Percentiles rank a stretch among this genome's conserved stretches.
Evolutionary conservation across 768 basidiomycete genomes (phyloP).

Genomic region (Suillus ampliporus): DNA sequence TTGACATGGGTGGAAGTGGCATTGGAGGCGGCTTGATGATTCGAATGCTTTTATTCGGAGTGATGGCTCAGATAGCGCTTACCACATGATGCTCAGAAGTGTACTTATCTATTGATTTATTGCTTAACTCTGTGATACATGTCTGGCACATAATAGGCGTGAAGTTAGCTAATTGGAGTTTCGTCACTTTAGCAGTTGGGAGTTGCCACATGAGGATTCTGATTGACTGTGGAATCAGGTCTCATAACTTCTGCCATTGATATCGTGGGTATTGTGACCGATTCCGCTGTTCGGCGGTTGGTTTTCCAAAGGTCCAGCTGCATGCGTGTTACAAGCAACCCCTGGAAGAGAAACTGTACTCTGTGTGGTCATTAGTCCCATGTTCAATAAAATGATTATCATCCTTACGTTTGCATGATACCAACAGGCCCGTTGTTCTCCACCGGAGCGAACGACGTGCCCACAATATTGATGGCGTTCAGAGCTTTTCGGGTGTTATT

Average conservation of each 20-base stretch:
- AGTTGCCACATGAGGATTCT: neutral
- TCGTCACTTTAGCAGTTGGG: too few relatives aligned
- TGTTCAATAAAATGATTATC: neutral
- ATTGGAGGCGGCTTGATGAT: too few relatives aligned
- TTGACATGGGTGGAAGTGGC: neutral
- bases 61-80: neutral
- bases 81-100: neutral
- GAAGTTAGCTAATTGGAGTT: neutral
- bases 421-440: neutral
- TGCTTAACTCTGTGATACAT: too few relatives aligned
- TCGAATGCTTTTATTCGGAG: too few relatives aligned
- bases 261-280: neutral
- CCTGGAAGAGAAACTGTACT: neutral
- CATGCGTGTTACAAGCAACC: conserved; percentile 3
- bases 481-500: conserved; percentile 1
- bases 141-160: neutral
- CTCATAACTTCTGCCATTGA: neutral
- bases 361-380: neutral
- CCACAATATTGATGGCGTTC: neutral
- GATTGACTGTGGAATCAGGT: neutral
- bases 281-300: neutral
- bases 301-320: conserved; percentile 3
- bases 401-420: neutral
- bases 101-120: neutral
- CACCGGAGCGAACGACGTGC: neutral